These are phyloP conservation scores for Teratosphaeria gauchensis DNA, from an alignment of 2,329 filamentous ascomycete species.

Conservation along the genomic window DNA sequence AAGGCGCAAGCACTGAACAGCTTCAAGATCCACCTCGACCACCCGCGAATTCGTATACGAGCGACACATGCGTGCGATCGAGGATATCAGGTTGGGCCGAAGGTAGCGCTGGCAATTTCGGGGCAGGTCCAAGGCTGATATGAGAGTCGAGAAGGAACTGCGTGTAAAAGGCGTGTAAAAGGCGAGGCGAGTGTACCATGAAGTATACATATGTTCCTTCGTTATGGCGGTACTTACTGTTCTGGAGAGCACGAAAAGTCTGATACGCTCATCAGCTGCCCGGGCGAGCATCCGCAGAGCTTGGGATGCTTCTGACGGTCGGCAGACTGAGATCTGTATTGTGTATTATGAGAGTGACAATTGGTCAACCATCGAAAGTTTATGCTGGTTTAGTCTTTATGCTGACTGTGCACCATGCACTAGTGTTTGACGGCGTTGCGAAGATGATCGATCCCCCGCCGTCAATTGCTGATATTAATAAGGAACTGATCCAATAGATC, in stretches of 20 bases:
- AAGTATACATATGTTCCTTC: constrained; percentile 2
- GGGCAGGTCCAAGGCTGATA: neutral
- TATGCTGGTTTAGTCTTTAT: neutral
- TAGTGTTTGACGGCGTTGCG: neutral
- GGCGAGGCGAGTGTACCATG: neutral
- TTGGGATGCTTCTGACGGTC: neutral
- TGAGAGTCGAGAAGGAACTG: neutral
- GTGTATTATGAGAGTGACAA: neutral
- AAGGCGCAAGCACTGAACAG: constrained; percentile 2
- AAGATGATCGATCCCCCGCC: too few relatives aligned
- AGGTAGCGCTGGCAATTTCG: neutral
- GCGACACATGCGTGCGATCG: neutral
- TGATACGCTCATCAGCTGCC: constrained; percentile 1
- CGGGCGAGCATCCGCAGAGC: neutral
- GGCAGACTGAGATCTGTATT: neutral
- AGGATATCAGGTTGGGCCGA: neutral
- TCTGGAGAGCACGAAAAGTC: neutral
- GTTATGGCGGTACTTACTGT: neutral
- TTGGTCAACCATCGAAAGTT: neutral
- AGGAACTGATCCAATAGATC: too few relatives aligned
- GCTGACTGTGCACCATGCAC: neutral
- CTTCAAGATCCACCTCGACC: neutral
- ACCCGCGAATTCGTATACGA: neutral
- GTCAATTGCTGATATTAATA: too few relatives aligned
- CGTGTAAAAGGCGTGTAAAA: neutral